These are phyloP conservation scores for Alopecurus myosuroides DNA, from an alignment of 176 grass and related monocot species.

Conservation along the genomic window DNA sequence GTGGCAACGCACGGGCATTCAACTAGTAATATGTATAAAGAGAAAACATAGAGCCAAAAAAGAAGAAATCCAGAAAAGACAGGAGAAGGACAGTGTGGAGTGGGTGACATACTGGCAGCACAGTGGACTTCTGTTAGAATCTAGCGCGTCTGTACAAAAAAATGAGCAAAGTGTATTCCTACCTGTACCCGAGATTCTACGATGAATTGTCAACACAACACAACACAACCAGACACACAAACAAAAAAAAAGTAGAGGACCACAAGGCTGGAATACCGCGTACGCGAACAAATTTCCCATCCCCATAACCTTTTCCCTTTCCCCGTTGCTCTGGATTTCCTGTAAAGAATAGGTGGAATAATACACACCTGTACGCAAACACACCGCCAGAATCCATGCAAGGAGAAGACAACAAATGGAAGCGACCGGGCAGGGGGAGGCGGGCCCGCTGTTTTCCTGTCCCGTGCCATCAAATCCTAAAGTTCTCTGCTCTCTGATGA, in stretches of 20 bases:
- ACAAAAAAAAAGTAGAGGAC: background rate
- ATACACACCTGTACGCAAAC: constrained; percentile 16
- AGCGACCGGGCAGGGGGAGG: constrained; percentile 12
- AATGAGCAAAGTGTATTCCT: background rate
- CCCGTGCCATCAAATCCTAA: constrained; percentile 33
- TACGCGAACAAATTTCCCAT: background rate
- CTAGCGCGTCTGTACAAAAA: background rate
- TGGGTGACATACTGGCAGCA: background rate
- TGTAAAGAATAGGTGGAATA: constrained; percentile 1
- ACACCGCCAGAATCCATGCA: constrained; percentile 22
- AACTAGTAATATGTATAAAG: too few relatives aligned
- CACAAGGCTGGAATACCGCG: constrained; percentile 7
- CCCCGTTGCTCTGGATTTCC: background rate
- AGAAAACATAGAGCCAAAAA: background rate
- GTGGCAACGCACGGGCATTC: too few relatives aligned
- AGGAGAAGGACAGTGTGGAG: background rate
- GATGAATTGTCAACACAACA: background rate
- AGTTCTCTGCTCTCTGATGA: constrained; percentile 19
- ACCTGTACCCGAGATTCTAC: background rate
- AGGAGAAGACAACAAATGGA: constrained; percentile 48
- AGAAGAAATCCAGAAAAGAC: background rate
- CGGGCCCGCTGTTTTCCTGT: background rate
- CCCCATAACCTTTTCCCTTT: background rate
- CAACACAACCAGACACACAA: background rate
- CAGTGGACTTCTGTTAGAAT: constrained; percentile 11